Base-by-base conservation (phyloP, 192 early-diverging fungal species). In the Coemansia aciculifera region DNA sequence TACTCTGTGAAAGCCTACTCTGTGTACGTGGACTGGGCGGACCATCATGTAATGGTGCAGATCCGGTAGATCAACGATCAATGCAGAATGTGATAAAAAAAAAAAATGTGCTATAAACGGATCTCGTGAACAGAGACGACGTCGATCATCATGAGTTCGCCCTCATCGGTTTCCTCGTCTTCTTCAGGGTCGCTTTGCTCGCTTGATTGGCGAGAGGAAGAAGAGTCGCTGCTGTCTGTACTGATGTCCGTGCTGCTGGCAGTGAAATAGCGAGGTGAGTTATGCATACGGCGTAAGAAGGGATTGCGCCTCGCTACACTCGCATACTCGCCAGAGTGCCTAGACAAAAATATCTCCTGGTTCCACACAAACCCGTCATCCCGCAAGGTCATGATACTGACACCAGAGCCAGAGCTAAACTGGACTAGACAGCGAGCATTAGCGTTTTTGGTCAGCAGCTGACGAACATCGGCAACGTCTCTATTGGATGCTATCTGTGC, bases 331-430 rank as follows among this genome's bases (percentile, higher is more conserved):
- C 56, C 21, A 27, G 75, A 72, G 62, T 61, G 54, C 3, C 70
- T 66, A 29, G 68, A 37, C 29, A 78, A 11, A 27, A 78, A 72
- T 8, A 62, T 61, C 40, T 72, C 70, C 40, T 69, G 70, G 63
- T 78, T 78, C 75, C 75, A 78, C 51, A 78, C 71, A 73, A 78
- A 78, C 11, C 76, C 76, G 62, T 78, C 76, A 24, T 78, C 66
- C 32, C 71, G 67, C 67, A 78, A 57, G 0, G 76, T 78, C 71
- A 72, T 78, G 24, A 78, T 68, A 63, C 63, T 73, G 7, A 71
- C 57, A 1, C 42, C 17, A 12, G 42, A 39, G 27, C 51, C 63
- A 59, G 59, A 63, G 36, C 56, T 32, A 49, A 68, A 73, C 62
- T 78, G 70, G 24, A 78, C 75, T 59, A 73, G 56, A 29, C 75